Evolutionary conservation across 768 basidiomycete genomes (phyloP).

Genomic region (Rickenella mellea): DNA sequence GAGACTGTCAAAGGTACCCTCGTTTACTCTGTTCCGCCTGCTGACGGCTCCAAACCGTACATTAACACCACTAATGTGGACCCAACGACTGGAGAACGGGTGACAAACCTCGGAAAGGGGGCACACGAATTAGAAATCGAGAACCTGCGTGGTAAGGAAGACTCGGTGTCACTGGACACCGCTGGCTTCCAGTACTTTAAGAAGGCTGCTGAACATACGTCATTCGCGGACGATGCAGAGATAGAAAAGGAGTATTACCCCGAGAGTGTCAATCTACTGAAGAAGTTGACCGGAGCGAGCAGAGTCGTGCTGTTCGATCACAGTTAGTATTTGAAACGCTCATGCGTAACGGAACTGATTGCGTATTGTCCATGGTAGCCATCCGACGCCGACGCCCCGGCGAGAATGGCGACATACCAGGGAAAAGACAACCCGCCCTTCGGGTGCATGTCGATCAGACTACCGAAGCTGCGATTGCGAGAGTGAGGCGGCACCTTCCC

Average conservation of each 20-base stretch:
- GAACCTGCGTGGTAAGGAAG: conserved; percentile 44
- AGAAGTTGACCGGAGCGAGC: conserved; percentile 28
- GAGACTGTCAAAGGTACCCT: conserved; percentile 7
- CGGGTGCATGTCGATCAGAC: conserved; percentile 47
- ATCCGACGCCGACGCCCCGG: conserved; percentile 36
- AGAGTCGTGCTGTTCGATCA: conserved; percentile 32
- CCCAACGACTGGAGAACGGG: conserved; percentile 18
- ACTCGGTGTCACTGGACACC: conserved; percentile 33
- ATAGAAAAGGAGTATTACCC: conserved; percentile 29
- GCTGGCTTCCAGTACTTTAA: conserved; percentile 40
- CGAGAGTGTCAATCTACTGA: conserved; percentile 27
- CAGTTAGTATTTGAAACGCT: conserved; percentile 20
- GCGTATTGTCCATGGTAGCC: too few species aligned
- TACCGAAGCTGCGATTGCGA: conserved; percentile 27
- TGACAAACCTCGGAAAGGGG: conserved; percentile 26
- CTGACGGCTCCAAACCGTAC: conserved; percentile 20
- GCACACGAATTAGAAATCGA: conserved; percentile 30
- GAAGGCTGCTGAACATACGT: conserved; percentile 13
- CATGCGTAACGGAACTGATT: too few species aligned
- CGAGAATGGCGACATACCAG: conserved; percentile 22
- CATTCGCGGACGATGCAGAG: conserved; percentile 25
- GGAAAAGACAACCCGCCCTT: conserved; percentile 32
- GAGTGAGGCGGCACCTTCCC: conserved; percentile 44
- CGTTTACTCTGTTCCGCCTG: conserved; percentile 14
- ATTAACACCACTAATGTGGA: conserved; percentile 14